phyloP scores from a whole-genome alignment of 352 stramenopile genomes.

The Pythium coloratum region DNA sequence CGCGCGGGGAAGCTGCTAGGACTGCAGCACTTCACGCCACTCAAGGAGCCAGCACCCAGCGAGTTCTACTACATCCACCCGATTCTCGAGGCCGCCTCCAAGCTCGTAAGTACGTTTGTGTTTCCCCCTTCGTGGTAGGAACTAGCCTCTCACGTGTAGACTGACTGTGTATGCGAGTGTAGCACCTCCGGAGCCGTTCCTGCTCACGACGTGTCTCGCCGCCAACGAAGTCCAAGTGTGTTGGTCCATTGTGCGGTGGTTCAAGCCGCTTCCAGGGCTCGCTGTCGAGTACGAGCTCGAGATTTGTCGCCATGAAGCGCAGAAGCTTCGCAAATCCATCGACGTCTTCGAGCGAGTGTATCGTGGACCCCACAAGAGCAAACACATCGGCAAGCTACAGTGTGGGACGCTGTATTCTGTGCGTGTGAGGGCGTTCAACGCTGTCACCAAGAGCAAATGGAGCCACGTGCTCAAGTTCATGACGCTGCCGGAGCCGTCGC shows the following conservation, averaged over 20 bases:
- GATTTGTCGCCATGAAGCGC: conserved; percentile 35
- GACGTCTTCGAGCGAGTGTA: conserved; percentile 50
- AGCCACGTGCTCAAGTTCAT: conserved; percentile 47
- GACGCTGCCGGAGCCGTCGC: conserved; percentile 48
- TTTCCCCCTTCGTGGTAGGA: background rate
- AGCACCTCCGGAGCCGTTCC: conserved; percentile 58
- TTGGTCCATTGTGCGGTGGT: conserved; percentile 56
- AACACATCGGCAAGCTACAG: conserved; percentile 34
- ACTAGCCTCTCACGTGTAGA: background rate
- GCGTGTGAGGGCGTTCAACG: conserved; percentile 48
- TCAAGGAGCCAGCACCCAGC: conserved; percentile 36
- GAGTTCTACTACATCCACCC: conserved; percentile 56
- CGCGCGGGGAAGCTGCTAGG: conserved; percentile 58
- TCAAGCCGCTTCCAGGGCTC: conserved; percentile 39
- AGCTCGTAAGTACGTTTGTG: conserved; percentile 61
- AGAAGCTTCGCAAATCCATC: conserved; percentile 9
- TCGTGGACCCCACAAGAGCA: conserved; percentile 30
- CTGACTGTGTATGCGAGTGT: conserved; percentile 2
- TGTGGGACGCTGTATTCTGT: conserved; percentile 50
- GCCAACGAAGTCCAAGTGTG: conserved; percentile 49
- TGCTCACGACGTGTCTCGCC: conserved; percentile 50
- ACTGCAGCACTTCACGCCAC: conserved; percentile 40
- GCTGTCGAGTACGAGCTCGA: conserved; percentile 57
- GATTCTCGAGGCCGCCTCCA: conserved; percentile 42
- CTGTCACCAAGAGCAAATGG: conserved; percentile 56